Evolutionary conservation across 768 basidiomycete species (phyloP), one percentile per base, ranked within the genome.

Genomic region (Boletus rufocinnamomeus): DNA sequence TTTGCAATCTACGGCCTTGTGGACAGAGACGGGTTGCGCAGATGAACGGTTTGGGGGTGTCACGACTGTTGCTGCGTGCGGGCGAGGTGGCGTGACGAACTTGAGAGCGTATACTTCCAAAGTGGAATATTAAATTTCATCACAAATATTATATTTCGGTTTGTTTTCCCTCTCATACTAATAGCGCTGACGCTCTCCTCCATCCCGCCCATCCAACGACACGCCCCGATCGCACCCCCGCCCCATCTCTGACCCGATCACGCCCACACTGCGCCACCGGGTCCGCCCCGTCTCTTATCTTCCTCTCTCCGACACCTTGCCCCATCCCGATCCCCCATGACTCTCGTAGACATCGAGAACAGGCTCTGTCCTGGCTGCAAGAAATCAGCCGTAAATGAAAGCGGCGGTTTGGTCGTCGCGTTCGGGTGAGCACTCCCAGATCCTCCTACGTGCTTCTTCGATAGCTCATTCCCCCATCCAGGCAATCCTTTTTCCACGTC

Each of bases 401-500:
- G 83, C 64, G 92, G 89, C 52, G 91, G 91, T 30, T 81, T 96
- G 23, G 95, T 98, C 43, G 95, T 98, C 67, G 92, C 94, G 41
- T 97, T 98, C 70, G 95, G 95, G 94, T 96, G 68, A 71, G 90
- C 82, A 2, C 14, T 7, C 43, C 47, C 52, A 14, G 51, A 45
- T 57, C 35, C 46, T 38, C 54, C 1, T 2, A 2, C 27, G 10
- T 44, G 9, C 32, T 58, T 55, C 64, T 43, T 34, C 35, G 23
- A 62, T 66, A 50, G 55, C 61, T 7, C 34, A 44, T 27, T 21
- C 45, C 52, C 50, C 57, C 50, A 35, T 50, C 23, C 68, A 97
- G 94, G 27, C 88, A 93, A 80, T 92, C 94, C 46, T 90, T 95
- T 72, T 97, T 96, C 80, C 95, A 95, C 63, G 88, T 93, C 58